Percentiles rank a stretch among this genome's conserved stretches.
These are phyloP conservation scores for Cadophora luteo-olivacea DNA, from an alignment of 2,329 filamentous ascomycete genomes.

Conservation along the genomic window DNA sequence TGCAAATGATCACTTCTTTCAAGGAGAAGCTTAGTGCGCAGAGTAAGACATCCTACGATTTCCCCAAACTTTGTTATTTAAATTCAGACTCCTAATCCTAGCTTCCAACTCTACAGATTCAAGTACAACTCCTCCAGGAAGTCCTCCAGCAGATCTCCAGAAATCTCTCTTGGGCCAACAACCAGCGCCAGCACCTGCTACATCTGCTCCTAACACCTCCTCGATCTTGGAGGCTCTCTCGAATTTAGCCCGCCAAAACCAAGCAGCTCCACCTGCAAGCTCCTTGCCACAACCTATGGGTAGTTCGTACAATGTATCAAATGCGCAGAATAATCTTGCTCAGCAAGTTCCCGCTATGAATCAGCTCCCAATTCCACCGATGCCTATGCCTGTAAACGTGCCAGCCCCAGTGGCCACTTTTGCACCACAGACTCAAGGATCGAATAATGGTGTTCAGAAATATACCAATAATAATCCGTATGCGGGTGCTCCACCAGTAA, in stretches of 20 bases:
- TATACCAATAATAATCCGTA: constrained; percentile 48
- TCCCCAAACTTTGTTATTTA: constrained; percentile 33
- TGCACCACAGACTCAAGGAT: constrained; percentile 39
- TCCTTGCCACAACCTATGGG: constrained; percentile 42
- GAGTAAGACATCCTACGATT: constrained; percentile 62
- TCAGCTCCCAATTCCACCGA: constrained; percentile 46
- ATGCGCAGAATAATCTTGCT: constrained; percentile 50
- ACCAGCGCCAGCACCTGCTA: constrained; percentile 44
- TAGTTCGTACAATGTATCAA: constrained; percentile 53
- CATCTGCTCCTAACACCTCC: constrained; percentile 59
- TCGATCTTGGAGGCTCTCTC: constrained; percentile 80
- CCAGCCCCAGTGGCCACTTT: constrained; percentile 46
- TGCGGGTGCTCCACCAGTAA: constrained; percentile 47
- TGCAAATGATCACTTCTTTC: constrained; percentile 79
- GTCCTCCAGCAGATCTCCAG: constrained; percentile 49
- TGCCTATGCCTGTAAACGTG: constrained; percentile 66
- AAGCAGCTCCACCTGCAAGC: constrained; percentile 49
- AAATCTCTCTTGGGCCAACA: constrained; percentile 47
- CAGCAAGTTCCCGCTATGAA: constrained; percentile 42
- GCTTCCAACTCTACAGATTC: constrained; percentile 56
- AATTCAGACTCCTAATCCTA: constrained; percentile 47
- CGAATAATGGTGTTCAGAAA: constrained; percentile 49
- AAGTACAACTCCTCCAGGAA: constrained; percentile 76
- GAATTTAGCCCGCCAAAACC: constrained; percentile 80
- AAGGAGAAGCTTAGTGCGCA: constrained; percentile 77